Evolutionary conservation across 1,139 yeast genomes (phyloP).

Genomic region (Geotrichum cucujoidarum): DNA sequence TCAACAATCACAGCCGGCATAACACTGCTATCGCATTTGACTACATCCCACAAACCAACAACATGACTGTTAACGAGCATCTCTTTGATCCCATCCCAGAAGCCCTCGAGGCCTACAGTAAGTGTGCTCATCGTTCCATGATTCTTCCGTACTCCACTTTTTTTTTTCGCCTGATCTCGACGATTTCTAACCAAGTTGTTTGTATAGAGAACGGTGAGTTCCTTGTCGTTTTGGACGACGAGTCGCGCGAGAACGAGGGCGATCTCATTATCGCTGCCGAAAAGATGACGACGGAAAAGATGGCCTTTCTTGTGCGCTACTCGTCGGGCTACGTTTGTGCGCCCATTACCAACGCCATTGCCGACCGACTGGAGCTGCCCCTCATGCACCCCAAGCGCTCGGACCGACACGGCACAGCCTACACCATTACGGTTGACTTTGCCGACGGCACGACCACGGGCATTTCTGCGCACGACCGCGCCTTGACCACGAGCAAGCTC

Average conservation of each 20-base stretch:
- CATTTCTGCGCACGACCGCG: slow-evolving; percentile 90
- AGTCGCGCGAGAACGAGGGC: slow-evolving; percentile 94
- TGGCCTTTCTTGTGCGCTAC: slow-evolving; percentile 91
- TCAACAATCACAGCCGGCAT: too few species aligned
- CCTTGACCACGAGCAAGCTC: slow-evolving; percentile 68
- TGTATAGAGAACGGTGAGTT: slow-evolving; percentile 68
- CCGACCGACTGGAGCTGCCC: slow-evolving; percentile 75
- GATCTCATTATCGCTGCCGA: slow-evolving; percentile 92
- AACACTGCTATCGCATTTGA: too few species aligned
- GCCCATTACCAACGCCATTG: slow-evolving; percentile 72
- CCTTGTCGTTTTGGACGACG: slow-evolving; percentile 92
- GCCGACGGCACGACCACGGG: slow-evolving; percentile 91
- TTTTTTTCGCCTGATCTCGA: background rate
- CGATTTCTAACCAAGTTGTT: background rate
- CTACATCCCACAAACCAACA: background rate
- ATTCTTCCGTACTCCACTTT: background rate
- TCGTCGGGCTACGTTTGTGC: slow-evolving; percentile 89
- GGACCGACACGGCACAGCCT: slow-evolving; percentile 95
- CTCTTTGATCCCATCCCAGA: slow-evolving; percentile 58
- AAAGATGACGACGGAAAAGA: slow-evolving; percentile 68
- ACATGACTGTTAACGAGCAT: slow-evolving; percentile 16
- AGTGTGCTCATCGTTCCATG: slow-evolving; percentile 20
- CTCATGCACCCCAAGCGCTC: slow-evolving; percentile 54
- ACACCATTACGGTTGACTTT: slow-evolving; percentile 86
- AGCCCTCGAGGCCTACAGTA: slow-evolving; percentile 70